phyloP scores from a whole-genome alignment of 1,284 basidiomycete species.

The Apiotrichum laibachii region DNA sequence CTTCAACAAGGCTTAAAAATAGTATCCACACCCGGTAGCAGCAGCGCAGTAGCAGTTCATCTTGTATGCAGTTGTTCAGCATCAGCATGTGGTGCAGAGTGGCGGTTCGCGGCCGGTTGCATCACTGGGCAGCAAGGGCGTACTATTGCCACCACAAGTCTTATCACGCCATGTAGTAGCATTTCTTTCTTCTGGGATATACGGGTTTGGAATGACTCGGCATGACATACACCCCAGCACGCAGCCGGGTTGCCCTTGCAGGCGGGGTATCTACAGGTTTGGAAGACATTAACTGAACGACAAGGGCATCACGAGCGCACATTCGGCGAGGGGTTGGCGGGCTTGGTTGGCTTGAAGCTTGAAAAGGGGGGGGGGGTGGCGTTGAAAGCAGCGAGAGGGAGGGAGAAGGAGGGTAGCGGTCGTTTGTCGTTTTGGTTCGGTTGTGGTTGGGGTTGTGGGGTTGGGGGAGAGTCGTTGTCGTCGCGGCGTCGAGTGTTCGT shows the following conservation, averaged over 20 bases:
- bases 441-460: background rate
- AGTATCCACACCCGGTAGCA: background rate
- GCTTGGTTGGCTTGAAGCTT: too few relatives aligned
- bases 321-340: background rate
- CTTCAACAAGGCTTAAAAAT: constrained; percentile 4
- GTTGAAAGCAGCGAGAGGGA: background rate
- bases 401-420: background rate
- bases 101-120: background rate
- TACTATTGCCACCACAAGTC: too few relatives aligned
- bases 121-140: too few relatives aligned
- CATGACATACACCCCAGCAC: constrained; percentile 18
- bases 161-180: background rate
- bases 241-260: constrained; percentile 4
- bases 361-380: background rate
- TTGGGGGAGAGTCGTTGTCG: background rate
- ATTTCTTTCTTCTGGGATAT: constrained; percentile 3
- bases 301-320: constrained; percentile 2
- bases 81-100: background rate
- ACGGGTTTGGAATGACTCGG: constrained; percentile 7
- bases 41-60: constrained; percentile 5
- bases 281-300: constrained; percentile 7
- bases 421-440: background rate
- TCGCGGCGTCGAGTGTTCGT: background rate
- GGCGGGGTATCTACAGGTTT: constrained; percentile 18
- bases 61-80: constrained; percentile 15